Evolutionary conservation across 164 flowering plant species (phyloP).

Genomic region (Vitis riparia): DNA sequence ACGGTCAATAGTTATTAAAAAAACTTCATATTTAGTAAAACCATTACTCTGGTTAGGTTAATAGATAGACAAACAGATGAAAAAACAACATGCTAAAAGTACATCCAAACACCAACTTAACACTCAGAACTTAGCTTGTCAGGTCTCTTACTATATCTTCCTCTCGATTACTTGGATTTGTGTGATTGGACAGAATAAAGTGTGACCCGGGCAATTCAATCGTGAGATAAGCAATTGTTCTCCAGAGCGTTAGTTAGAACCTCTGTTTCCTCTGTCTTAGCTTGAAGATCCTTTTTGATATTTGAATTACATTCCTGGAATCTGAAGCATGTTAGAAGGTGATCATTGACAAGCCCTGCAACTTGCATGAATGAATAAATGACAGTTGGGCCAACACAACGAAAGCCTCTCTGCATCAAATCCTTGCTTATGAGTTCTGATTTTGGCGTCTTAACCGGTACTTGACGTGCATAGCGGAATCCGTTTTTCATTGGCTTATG

Average conservation of each 20-base stretch:
- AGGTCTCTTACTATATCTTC: constrained; percentile 4
- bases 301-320: constrained; percentile 46
- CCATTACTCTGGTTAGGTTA: background rate
- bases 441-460: constrained; percentile 88
- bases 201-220: constrained; percentile 13
- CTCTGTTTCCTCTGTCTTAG: constrained; percentile 21
- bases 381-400: constrained; percentile 79
- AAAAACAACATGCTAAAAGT: background rate
- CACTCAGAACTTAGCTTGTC: background rate
- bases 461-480: constrained; percentile 66
- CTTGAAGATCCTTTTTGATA: constrained; percentile 20
- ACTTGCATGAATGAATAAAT: constrained; percentile 91
- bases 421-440: constrained; percentile 86
- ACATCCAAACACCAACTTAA: constrained; percentile 2
- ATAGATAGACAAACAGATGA: constrained; percentile 2
- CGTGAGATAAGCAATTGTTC: constrained; percentile 24
- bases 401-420: constrained; percentile 80
- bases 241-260: constrained; percentile 23
- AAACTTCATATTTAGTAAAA: no score
- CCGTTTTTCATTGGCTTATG: constrained; percentile 62
- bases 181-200: constrained; percentile 12
- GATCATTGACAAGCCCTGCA: constrained; percentile 79
- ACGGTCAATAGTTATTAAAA: background rate
- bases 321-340: constrained; percentile 77
- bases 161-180: background rate